Evolutionary conservation across 2,329 filamentous ascomycete species (phyloP).

Genomic region (Alternaria sp.): DNA sequence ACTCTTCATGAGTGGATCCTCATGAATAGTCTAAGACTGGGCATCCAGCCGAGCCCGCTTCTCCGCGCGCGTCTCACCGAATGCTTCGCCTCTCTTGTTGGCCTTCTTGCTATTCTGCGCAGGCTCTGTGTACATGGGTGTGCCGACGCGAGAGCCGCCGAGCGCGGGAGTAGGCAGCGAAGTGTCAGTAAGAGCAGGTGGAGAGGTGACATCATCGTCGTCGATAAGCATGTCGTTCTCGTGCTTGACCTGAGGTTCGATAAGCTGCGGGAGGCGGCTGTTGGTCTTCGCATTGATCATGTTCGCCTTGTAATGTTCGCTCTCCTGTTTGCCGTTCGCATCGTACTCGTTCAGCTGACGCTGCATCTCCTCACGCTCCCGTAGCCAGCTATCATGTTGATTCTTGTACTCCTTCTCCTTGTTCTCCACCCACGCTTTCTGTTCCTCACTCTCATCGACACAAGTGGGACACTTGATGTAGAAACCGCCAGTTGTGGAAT

Average conservation of each 20-base stretch:
- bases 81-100: slow-evolving; percentile 8
- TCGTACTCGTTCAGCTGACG: slow-evolving; percentile 24
- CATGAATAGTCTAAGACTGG: slow-evolving; percentile 9
- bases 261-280: neutral
- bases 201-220: slow-evolving; percentile 30
- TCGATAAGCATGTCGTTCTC: neutral
- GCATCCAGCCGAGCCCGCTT: slow-evolving; percentile 28
- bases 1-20: slow-evolving; percentile 12
- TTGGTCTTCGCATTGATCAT: neutral
- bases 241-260: neutral
- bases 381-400: slow-evolving; percentile 34
- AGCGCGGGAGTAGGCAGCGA: slow-evolving; percentile 35
- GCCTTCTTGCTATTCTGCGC: slow-evolving; percentile 10
- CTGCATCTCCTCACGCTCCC: slow-evolving; percentile 27
- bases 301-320: neutral
- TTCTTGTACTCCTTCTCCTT: slow-evolving; percentile 35
- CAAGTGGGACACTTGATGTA: slow-evolving; percentile 63
- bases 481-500: slow-evolving; percentile 56
- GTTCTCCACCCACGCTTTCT: slow-evolving; percentile 34
- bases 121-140: slow-evolving; percentile 25
- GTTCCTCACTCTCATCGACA: slow-evolving; percentile 29
- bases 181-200: slow-evolving; percentile 40
- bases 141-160: slow-evolving; percentile 32
- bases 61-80: slow-evolving; percentile 12
- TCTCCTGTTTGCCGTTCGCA: slow-evolving; percentile 1